Percentiles rank a stretch among this genome's conserved stretches.
Evolutionary conservation across 495 filamentous ascomycete species (phyloP).

Genomic region (Glarea lozoyensis): DNA sequence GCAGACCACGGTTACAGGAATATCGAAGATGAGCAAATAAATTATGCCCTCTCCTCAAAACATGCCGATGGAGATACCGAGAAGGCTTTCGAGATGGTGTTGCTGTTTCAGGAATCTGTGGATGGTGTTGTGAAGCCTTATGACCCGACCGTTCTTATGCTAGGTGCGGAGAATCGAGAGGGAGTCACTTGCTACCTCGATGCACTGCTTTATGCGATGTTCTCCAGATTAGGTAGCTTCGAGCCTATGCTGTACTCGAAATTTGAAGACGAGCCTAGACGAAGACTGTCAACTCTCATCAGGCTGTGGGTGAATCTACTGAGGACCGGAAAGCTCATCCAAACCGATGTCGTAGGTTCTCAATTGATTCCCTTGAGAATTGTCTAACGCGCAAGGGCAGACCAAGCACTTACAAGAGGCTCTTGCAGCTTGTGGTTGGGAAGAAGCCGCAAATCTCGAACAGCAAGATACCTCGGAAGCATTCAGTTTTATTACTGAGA

Average conservation of each 20-base stretch:
- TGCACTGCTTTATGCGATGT: slow-evolving; percentile 93
- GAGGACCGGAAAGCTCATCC: slow-evolving; percentile 75
- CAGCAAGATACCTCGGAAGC: slow-evolving; percentile 96
- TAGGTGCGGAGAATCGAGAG: slow-evolving; percentile 80
- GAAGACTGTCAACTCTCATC: slow-evolving; percentile 61
- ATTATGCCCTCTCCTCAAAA: slow-evolving; percentile 56
- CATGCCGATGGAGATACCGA: slow-evolving; percentile 62
- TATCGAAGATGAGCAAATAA: slow-evolving; percentile 53
- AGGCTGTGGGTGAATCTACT: slow-evolving; percentile 92
- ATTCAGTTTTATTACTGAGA: slow-evolving; percentile 88
- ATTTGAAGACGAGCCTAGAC: slow-evolving; percentile 60
- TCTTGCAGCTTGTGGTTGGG: slow-evolving; percentile 84
- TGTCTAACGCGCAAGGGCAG: slow-evolving; percentile 29
- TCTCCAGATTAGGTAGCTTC: slow-evolving; percentile 79
- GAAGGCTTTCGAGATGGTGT: slow-evolving; percentile 64
- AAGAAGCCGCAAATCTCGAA: slow-evolving; percentile 60
- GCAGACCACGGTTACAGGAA: slow-evolving; percentile 40
- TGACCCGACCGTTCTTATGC: slow-evolving; percentile 56
- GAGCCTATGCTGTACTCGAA: slow-evolving; percentile 77
- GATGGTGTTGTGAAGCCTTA: slow-evolving; percentile 72
- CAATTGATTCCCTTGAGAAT: neutral
- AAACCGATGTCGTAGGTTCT: slow-evolving; percentile 66
- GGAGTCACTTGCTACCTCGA: slow-evolving; percentile 89
- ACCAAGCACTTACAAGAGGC: slow-evolving; percentile 75
- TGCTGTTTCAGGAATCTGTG: slow-evolving; percentile 68